A percentile compares a stretch with the other conserved stretches of the same genome.
Evolutionary conservation across 371 early-diverging fungal genomes (phyloP).

Genomic region (Mortierella sp.): DNA sequence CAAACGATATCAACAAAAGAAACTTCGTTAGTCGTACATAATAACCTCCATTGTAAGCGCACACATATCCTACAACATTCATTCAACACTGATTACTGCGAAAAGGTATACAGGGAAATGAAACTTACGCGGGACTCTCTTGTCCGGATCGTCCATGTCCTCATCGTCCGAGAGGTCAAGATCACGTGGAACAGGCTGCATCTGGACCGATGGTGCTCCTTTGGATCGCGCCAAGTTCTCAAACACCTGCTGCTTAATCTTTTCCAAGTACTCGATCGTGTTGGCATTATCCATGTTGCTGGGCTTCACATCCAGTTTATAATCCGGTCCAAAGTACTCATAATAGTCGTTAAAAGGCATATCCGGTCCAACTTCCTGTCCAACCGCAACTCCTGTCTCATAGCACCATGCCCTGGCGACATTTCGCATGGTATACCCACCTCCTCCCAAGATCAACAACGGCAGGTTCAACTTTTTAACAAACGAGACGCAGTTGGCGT

Average conservation of each 20-base stretch:
- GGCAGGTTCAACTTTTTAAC: constrained; percentile 95
- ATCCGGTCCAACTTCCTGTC: constrained; percentile 73
- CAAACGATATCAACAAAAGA: too few relatives aligned
- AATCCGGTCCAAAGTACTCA: constrained; percentile 96
- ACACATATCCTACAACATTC: too few relatives aligned
- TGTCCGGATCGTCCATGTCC: constrained; percentile 61
- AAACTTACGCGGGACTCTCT: constrained; percentile 65
- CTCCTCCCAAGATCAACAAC: constrained; percentile 97
- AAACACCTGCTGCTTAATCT: constrained; percentile 84
- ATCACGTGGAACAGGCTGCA: constrained; percentile 78
- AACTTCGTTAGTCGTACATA: background rate
- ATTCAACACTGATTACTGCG: too few relatives aligned
- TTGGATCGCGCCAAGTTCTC: constrained; percentile 91
- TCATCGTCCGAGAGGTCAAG: constrained; percentile 59
- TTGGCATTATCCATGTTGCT: constrained; percentile 98
- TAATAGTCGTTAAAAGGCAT: constrained; percentile 96
- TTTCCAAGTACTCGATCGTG: constrained; percentile 89
- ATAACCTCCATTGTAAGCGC: too few relatives aligned
- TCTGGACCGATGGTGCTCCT: constrained; percentile 96
- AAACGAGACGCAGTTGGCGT: constrained; percentile 94
- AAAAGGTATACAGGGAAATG: too few relatives aligned
- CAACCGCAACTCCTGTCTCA: constrained; percentile 95
- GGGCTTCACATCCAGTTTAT: constrained; percentile 90
- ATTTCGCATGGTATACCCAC: constrained; percentile 99
- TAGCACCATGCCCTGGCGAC: constrained; percentile 98